Conservation (phyloP, 148 eudicot genomes). For the Rhododendron williamsianum region DNA sequence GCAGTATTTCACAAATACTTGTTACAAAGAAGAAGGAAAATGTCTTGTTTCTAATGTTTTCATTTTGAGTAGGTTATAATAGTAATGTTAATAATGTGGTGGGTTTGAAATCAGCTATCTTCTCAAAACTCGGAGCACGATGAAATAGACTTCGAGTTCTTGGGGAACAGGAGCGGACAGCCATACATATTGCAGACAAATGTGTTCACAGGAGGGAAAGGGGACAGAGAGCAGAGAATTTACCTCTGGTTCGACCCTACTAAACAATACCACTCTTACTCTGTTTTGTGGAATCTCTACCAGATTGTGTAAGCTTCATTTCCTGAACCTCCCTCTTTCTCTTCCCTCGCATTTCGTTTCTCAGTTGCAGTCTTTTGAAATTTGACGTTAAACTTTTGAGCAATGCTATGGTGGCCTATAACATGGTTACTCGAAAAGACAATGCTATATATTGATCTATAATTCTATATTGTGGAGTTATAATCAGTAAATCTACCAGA, state of each 20-base stretch:
- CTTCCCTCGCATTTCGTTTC: no score
- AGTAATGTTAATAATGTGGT: not conserved
- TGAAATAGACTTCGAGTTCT: conserved; percentile 28
- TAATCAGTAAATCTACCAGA: no score
- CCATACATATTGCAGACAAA: conserved; percentile 26
- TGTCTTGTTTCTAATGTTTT: not conserved
- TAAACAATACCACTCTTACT: conserved; percentile 16
- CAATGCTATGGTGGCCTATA: no score
- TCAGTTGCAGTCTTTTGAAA: not conserved
- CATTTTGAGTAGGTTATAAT: not conserved
- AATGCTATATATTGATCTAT: no score
- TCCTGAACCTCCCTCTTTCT: not conserved
- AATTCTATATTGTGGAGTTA: no score
- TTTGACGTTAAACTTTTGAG: not conserved
- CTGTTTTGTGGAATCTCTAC: conserved; percentile 22
- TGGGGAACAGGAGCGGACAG: conserved; percentile 23
- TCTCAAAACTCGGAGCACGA: conserved; percentile 24
- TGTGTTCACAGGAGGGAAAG: conserved; percentile 25
- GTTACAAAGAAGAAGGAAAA: not conserved
- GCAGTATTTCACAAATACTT: not conserved
- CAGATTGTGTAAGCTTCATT: conserved; percentile 17
- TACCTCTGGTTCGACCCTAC: conserved; percentile 28
- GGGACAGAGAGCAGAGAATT: conserved; percentile 20
- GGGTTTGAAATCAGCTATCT: conserved; percentile 10
- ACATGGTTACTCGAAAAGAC: no score